Percentiles rank a stretch among this genome's conserved stretches.
phyloP scores from a whole-genome alignment of 345 rosid species.

The Arabidopsis thaliana region DNA sequence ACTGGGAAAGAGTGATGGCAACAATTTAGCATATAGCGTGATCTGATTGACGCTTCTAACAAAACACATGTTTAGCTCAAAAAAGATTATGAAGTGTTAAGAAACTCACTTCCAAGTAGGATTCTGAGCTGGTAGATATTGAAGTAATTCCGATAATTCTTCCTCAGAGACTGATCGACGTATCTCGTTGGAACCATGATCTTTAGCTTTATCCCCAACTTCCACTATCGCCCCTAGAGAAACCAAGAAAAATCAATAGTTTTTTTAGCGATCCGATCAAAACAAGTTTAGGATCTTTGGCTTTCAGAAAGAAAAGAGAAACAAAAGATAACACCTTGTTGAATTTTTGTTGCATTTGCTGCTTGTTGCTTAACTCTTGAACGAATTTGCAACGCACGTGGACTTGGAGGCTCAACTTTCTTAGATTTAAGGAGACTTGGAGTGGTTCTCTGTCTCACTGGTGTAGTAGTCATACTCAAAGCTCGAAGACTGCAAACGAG shows the following conservation, averaged over 20 bases:
- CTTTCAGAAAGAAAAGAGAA: slow-evolving; percentile 20
- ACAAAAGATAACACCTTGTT: slow-evolving; percentile 30
- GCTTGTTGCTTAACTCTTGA: slow-evolving; percentile 26
- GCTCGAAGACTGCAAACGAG: slow-evolving; percentile 37
- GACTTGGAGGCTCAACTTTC: slow-evolving; percentile 28
- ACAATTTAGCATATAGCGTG: slow-evolving; percentile 13
- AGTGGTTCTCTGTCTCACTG: slow-evolving; percentile 17
- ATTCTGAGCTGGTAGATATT: slow-evolving; percentile 50
- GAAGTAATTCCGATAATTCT: slow-evolving; percentile 33
- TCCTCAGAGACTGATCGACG: slow-evolving; percentile 28
- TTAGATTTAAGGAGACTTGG: slow-evolving; percentile 4
- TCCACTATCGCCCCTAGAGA: slow-evolving; percentile 42
- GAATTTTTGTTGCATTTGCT: slow-evolving; percentile 20
- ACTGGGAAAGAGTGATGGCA: not conserved
- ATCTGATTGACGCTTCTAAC: slow-evolving; percentile 4
- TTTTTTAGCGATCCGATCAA: not conserved
- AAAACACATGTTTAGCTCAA: not conserved
- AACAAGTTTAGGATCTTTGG: slow-evolving; percentile 31
- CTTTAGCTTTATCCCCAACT: slow-evolving; percentile 42
- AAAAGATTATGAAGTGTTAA: slow-evolving; percentile 8
- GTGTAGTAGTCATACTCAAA: slow-evolving; percentile 5
- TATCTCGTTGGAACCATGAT: slow-evolving; percentile 38
- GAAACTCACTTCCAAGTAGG: slow-evolving; percentile 66
- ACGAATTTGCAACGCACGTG: slow-evolving; percentile 35
- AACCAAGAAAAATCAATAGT: slow-evolving; percentile 21